Base-by-base conservation (phyloP, 805 yeast species). In the Lachancea sp. region DNA sequence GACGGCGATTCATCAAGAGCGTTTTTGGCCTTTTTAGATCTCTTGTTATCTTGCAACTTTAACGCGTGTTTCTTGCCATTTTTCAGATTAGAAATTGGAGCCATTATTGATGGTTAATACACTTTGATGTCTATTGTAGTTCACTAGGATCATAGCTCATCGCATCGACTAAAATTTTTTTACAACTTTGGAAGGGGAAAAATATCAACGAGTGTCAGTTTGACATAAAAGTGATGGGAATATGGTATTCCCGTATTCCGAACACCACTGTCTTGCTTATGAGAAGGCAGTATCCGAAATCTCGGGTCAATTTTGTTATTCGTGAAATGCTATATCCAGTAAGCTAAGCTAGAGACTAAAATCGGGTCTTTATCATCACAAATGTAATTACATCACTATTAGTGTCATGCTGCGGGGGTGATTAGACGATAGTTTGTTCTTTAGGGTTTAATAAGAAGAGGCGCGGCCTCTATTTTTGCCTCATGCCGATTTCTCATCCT, bases 1-100 rank as follows among this genome's bases (percentile, higher is more conserved):
- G 59, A 58, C 34, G 61, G 58, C 8, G 68, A 56, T 40, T 58
- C 63, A 7, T 54, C 50, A 17, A 64, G 25, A 23, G n/a, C 54
- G 29, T 60, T 55, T 46, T 48, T 59, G 15, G 63, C 54, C 38
- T 61, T 63, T 35, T 57, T 56, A n/a, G 52, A 46, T 22, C 47
- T 45, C 36, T 48, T 54, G 15, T 26, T 29, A 19, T 30, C 41
- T 26, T 31, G 42, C 12, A n/a, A n/a, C 31, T 18, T 45, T 36
- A 43, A 51, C 36, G 37, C 45, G 46, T 24, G 44, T 36, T 29
- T 43, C 41, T 22, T 45, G 20, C 37, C 38, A 19, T 24, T 38
- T 38, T 50, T 52, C 34, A 38, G 43, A 18, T 38, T 12, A 16
- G 32, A 37, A 21, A 37, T 32, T 17, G 55, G 49, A 35, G 55